phyloP scores from a whole-genome alignment of 192 early-diverging fungal genomes.

The Pilaira anomala region DNA sequence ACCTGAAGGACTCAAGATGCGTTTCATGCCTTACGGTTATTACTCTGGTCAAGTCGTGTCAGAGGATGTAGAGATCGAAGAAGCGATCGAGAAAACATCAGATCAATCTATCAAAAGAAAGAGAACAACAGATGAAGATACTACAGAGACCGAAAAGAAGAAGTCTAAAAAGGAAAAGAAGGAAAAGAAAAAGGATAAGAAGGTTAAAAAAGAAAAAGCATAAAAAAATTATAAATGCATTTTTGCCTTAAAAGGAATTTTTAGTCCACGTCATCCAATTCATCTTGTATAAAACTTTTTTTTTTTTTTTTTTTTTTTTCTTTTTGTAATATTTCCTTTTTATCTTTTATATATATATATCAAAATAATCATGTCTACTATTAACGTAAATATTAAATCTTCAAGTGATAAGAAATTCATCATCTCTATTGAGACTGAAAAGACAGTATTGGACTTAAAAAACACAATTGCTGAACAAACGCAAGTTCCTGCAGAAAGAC shows the following conservation, averaged over 20 bases:
- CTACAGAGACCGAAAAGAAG: conserved; percentile 25
- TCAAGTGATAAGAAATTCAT: conserved; percentile 70
- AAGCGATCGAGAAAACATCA: not conserved
- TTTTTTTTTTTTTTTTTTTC: not conserved
- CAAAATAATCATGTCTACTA: conserved; percentile 46
- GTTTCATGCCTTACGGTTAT: conserved; percentile 47
- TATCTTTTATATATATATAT: conserved; percentile 5
- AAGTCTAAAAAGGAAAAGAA: conserved; percentile 38
- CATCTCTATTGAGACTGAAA: conserved; percentile 54
- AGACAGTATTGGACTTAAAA: conserved; percentile 77
- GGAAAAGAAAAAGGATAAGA: conserved; percentile 27
- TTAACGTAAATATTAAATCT: conserved; percentile 72
- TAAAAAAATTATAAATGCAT: too few species aligned
- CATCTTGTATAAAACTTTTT: not conserved
- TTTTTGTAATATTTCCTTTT: not conserved
- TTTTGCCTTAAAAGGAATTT: too few species aligned
- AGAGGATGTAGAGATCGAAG: not conserved
- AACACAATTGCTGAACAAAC: conserved; percentile 61
- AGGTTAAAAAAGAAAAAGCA: not conserved
- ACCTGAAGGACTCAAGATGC: conserved; percentile 47
- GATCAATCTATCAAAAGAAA: conserved; percentile 47
- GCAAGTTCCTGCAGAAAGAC: conserved; percentile 63
- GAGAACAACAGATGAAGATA: conserved; percentile 24
- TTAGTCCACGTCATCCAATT: not conserved
- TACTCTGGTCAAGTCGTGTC: conserved; percentile 26